Evolutionary conservation across 208 protist genomes (phyloP).

Genomic region (Leishmania mexicana): DNA sequence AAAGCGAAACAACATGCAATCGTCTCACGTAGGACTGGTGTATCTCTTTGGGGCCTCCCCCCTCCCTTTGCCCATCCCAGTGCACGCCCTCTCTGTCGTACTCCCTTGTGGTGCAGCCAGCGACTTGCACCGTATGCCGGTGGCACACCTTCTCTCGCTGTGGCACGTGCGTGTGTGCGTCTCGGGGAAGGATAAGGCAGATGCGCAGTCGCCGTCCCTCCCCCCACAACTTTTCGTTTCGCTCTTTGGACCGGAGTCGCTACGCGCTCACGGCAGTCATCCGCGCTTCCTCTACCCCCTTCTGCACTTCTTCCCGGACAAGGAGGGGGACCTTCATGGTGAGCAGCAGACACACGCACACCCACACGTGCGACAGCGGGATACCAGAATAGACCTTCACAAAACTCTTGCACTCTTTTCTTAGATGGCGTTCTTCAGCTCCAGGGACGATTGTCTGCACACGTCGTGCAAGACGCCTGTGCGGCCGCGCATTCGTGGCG

Average conservation of each 20-base stretch:
- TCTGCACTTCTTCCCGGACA: not conserved
- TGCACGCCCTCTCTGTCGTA: not conserved
- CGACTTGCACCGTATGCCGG: not conserved
- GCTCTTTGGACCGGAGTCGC: not conserved
- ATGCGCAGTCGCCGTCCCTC: not conserved
- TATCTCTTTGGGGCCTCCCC: not conserved
- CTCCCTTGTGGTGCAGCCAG: not conserved
- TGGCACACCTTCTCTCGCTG: not conserved
- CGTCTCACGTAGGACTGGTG: not conserved
- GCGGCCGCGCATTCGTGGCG: constrained; percentile 13
- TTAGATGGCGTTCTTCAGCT: constrained; percentile 1
- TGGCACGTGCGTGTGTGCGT: not conserved
- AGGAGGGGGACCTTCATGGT: not conserved
- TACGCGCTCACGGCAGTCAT: not conserved
- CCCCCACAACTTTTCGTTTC: not conserved
- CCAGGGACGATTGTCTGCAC: constrained; percentile 9
- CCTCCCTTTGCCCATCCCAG: not conserved
- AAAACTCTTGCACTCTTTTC: too few species aligned
- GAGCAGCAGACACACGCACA: not conserved
- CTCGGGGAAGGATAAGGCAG: not conserved
- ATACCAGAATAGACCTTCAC: not conserved
- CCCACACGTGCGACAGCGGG: not conserved
- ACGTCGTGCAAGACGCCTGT: constrained; percentile 18
- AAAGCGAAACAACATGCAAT: not conserved
- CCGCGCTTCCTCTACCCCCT: not conserved